Conservation (phyloP, 2,329 filamentous ascomycete species). For the Aspergillus hiratsukae region DNA sequence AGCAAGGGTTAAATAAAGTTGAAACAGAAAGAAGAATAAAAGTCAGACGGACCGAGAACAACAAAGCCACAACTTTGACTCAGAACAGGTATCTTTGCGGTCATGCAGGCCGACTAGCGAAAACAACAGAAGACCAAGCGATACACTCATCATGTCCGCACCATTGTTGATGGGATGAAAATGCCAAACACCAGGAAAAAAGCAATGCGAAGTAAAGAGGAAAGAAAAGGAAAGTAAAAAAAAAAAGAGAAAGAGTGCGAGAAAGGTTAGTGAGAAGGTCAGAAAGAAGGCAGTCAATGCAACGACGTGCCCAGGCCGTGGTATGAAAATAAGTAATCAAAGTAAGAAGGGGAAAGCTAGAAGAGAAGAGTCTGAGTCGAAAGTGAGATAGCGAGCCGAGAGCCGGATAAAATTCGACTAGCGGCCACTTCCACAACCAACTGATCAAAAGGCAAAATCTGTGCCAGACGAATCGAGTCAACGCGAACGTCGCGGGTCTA, state of each 20-base stretch:
- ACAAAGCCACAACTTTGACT: constrained; percentile 18
- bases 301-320: constrained; percentile 11
- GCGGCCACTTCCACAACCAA: background rate
- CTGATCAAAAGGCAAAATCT: background rate
- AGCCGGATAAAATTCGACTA: background rate
- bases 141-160: constrained; percentile 10
- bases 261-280: constrained; percentile 1
- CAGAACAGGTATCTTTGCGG: constrained; percentile 33
- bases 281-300: constrained; percentile 13
- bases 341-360: background rate
- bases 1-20: constrained; percentile 6
- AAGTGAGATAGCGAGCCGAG: background rate
- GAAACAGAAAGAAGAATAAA: constrained; percentile 12
- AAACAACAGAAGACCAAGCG: constrained; percentile 12
- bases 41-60: constrained; percentile 9
- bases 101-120: constrained; percentile 22
- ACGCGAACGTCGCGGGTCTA: background rate
- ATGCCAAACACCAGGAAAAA: constrained; percentile 5
- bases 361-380: constrained; percentile 4
- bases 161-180: constrained; percentile 9
- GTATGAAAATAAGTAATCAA: constrained; percentile 13
- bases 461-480: background rate
- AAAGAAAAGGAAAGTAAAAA: constrained; percentile 2
- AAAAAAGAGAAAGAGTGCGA: background rate
- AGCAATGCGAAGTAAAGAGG: constrained; percentile 3